Evolutionary conservation across 1,139 yeast species (phyloP).

Genomic region (Meyerozyma smithsonii): DNA sequence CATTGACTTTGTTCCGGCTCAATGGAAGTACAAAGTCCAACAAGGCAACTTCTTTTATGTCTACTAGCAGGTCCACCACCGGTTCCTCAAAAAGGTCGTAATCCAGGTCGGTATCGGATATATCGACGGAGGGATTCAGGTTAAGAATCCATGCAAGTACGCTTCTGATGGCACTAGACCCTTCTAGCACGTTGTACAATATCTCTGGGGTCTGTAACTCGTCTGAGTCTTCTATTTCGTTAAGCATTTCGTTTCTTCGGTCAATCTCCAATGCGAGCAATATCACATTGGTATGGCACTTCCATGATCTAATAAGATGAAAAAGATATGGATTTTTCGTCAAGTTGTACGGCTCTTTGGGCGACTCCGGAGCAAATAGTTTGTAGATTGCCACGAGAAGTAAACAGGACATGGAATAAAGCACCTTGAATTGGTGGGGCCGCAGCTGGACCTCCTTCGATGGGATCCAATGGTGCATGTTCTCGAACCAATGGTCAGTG

Average conservation of each 20-base stretch:
- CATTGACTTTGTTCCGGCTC: constrained; percentile 52
- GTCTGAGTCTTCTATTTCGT: constrained; percentile 21
- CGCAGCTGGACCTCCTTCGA: constrained; percentile 27
- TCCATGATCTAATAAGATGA: constrained; percentile 57
- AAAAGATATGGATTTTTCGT: constrained; percentile 58
- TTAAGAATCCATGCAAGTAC: constrained; percentile 59
- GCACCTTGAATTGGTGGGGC: constrained; percentile 2
- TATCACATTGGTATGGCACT: constrained; percentile 54
- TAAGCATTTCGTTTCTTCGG: constrained; percentile 51
- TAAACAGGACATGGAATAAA: constrained; percentile 48
- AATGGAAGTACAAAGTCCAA: constrained; percentile 57
- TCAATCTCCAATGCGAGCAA: constrained; percentile 60
- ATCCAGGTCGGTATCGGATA: neutral
- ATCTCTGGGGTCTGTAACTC: constrained; percentile 41
- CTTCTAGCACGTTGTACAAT: constrained; percentile 52
- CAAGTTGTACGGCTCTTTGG: constrained; percentile 27
- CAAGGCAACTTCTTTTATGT: constrained; percentile 50
- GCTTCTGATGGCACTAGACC: constrained; percentile 58
- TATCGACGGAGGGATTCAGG: constrained; percentile 25
- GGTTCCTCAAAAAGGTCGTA: constrained; percentile 14
- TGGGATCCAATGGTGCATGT: constrained; percentile 52
- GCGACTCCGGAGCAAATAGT: constrained; percentile 33
- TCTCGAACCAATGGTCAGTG: constrained; percentile 37
- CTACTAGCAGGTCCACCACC: constrained; percentile 28
- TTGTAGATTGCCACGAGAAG: constrained; percentile 49